A percentile compares a stretch with the other conserved stretches of the same genome.
These are phyloP conservation scores for Plenodomus biglobosus DNA, from an alignment of 2,329 filamentous ascomycete species.

Conservation along the genomic window DNA sequence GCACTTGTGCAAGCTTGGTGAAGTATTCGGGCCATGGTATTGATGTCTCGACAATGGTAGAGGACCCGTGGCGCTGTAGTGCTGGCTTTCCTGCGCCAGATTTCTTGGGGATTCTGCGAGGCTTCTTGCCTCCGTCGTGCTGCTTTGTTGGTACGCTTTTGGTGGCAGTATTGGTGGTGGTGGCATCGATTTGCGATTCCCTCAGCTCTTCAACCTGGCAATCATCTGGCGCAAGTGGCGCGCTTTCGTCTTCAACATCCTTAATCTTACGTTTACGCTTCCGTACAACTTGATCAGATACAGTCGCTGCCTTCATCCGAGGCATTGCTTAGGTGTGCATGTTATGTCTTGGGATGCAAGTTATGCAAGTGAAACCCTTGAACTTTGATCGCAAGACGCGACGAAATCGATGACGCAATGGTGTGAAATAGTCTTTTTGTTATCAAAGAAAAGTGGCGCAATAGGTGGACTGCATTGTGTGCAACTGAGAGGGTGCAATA, in stretches of 20 bases:
- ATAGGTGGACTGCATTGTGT: too few relatives aligned
- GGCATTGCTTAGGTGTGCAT: conserved; percentile 21
- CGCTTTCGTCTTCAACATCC: conserved; percentile 22
- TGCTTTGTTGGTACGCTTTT: conserved; percentile 58
- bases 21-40: conserved; percentile 76
- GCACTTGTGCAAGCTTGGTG: conserved; percentile 70
- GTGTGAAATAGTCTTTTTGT: too few relatives aligned
- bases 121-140: conserved; percentile 58
- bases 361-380: too few relatives aligned
- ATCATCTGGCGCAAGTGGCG: conserved; percentile 8
- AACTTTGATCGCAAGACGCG: too few relatives aligned
- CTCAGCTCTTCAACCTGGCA: conserved; percentile 9
- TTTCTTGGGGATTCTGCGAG: conserved; percentile 49
- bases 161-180: conserved; percentile 33
- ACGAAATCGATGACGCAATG: too few relatives aligned
- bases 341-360: conserved; percentile 1
- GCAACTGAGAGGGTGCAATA: too few relatives aligned
- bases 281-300: conserved; percentile 48
- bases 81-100: conserved; percentile 40
- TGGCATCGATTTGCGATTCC: conserved; percentile 1
- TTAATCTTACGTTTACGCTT: conserved; percentile 47
- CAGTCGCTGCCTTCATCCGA: conserved; percentile 47
- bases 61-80: conserved; percentile 50
- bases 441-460: too few relatives aligned
- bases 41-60: conserved; percentile 53